Evolutionary conservation across 2,329 filamentous ascomycete species (phyloP), one percentile per base, ranked within the genome.

Genomic region (Beauveria varroae): DNA sequence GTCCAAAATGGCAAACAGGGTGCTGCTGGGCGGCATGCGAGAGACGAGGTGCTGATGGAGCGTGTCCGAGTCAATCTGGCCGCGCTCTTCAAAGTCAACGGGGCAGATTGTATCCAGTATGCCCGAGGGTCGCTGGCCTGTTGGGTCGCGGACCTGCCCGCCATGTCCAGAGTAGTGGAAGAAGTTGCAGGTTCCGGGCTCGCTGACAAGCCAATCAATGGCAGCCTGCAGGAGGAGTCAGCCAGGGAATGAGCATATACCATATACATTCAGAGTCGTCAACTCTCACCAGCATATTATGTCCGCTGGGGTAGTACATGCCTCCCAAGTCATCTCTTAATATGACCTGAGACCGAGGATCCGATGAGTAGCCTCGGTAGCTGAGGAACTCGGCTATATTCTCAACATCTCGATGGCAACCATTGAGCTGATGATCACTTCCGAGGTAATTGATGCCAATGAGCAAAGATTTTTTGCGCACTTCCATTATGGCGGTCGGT

Each of bases 21-120:
- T 83, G 53, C 90, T 88, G 68, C 88, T 88, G 10, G 87, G 83
- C 66, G 82, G 80, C 7, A 91, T 78, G 12, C 83, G 73, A 40
- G 75, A 74, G 46, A 91, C 88, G 80, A 86, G 82, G 67, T 86
- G 85, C 61, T 79, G 74, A 69, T 86, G 81, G 79, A 84, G 82
- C 66, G 83, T 80, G 66, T 84, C 81, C 65, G 84, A 81, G 40
- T 83, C 80, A 63, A 84, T 83, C 67, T 83, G 81, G 8, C 81
- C 81, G 24, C 76, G 75, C 3, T 68, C 70, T 30, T 80, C 75
- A 74, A 83, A 84, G 65, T 84, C 81, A 12, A 83, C 80, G 1
- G 81, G 81, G 66, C 83, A 84, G 62, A 84, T 83, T 18, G 83
- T 81, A 68, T 84, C 81, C 64, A 61, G 83, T 80, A 64, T 83